These are phyloP conservation scores for Themeda triandra DNA, from an alignment of 176 grass and related monocot genomes.

Conservation along the genomic window DNA sequence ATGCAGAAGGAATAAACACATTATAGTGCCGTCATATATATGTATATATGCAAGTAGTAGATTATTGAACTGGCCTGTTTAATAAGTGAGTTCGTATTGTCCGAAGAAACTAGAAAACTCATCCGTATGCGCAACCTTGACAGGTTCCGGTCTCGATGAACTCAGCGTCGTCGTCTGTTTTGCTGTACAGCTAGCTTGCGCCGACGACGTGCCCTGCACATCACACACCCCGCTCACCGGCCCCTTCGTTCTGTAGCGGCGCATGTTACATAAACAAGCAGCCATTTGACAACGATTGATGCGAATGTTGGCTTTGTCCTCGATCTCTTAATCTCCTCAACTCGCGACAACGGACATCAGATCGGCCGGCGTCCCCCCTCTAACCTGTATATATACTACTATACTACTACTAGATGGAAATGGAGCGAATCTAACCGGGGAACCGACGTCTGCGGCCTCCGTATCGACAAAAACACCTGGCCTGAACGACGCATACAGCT, in stretches of 20 bases:
- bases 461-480: too few species aligned
- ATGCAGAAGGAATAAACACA: too few species aligned
- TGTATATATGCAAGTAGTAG: too few species aligned
- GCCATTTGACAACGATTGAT: not conserved
- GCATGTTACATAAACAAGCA: not conserved
- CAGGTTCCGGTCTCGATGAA: not conserved
- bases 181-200: constrained; percentile 3
- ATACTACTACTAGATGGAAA: too few species aligned
- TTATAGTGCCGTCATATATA: too few species aligned
- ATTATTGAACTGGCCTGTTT: not conserved
- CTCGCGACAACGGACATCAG: not conserved
- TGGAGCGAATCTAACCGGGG: too few species aligned
- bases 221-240: not conserved
- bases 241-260: not conserved
- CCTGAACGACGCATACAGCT: not conserved
- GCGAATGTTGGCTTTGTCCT: not conserved
- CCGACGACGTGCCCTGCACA: not conserved
- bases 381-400: too few species aligned
- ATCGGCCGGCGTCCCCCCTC: too few species aligned
- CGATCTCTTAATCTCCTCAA: not conserved
- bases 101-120: not conserved
- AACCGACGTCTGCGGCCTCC: too few species aligned
- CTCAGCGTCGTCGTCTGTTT: not conserved
- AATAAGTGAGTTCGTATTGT: not conserved
- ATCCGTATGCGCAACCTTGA: not conserved